Evolutionary conservation across 1,139 yeast genomes (phyloP).

Genomic region (Lodderomyces theae): DNA sequence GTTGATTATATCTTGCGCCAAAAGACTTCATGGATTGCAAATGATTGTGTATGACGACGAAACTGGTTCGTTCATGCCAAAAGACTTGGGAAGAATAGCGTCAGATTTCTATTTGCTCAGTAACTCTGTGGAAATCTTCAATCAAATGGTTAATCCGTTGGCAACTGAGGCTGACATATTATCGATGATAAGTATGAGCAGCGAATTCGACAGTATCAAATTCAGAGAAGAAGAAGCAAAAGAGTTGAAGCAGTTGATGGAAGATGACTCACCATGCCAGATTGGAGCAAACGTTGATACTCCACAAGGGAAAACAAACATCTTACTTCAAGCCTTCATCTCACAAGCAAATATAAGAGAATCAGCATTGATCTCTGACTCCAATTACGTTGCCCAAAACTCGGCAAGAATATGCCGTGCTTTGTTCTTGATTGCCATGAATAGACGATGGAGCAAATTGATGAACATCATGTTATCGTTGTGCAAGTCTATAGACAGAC

Average conservation of each 20-base stretch:
- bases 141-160: constrained; percentile 74
- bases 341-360: constrained; percentile 72
- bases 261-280: constrained; percentile 71
- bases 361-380: constrained; percentile 80
- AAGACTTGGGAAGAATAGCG: constrained; percentile 91
- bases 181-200: constrained; percentile 86
- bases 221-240: constrained; percentile 82
- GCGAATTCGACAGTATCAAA: constrained; percentile 89
- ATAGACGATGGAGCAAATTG: constrained; percentile 86
- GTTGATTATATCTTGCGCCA: constrained; percentile 76
- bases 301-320: constrained; percentile 83
- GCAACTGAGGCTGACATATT: constrained; percentile 93
- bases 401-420: constrained; percentile 93
- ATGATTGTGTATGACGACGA: constrained; percentile 92
- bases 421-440: constrained; percentile 77
- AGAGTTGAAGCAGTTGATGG: constrained; percentile 66
- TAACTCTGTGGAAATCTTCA: constrained; percentile 86
- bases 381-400: constrained; percentile 93
- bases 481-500: constrained; percentile 81
- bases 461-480: constrained; percentile 71
- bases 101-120: constrained; percentile 88
- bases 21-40: constrained; percentile 76
- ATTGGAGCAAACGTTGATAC: constrained; percentile 76
- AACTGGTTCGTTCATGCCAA: constrained; percentile 75
- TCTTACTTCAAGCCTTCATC: constrained; percentile 82